phyloP scores from a whole-genome alignment of 805 yeast species.

The Starmerella tilneyi region DNA sequence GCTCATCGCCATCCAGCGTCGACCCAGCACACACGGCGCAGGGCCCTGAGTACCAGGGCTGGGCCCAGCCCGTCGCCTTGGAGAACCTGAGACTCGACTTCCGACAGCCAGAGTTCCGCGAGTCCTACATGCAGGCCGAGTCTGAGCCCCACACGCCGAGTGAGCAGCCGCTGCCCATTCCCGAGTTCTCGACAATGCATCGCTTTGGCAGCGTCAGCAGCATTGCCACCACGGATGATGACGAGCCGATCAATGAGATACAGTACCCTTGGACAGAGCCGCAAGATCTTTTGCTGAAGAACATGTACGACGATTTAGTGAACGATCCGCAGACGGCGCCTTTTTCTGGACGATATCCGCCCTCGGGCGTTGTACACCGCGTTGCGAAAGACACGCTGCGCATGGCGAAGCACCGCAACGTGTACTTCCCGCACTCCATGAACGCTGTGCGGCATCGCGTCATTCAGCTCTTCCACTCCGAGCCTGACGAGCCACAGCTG shows the following conservation, averaged over 20 bases:
- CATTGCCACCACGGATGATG: conserved; percentile 28
- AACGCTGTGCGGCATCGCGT: conserved; percentile 30
- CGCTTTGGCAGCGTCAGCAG: conserved; percentile 28
- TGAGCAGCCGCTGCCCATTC: conserved; percentile 19
- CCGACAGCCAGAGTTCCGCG: conserved; percentile 2
- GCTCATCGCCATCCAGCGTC: background rate
- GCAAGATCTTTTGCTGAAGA: conserved; percentile 38
- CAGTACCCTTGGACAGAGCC: conserved; percentile 26
- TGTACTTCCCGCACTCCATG: conserved; percentile 29
- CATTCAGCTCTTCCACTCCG: conserved; percentile 22
- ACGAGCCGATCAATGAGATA: conserved; percentile 19
- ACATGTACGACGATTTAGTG: conserved; percentile 40
- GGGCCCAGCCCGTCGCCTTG: conserved; percentile 5
- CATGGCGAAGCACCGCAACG: conserved; percentile 25
- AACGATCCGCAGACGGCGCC: conserved; percentile 58
- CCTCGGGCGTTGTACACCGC: conserved; percentile 52
- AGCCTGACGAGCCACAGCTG: conserved; percentile 5
- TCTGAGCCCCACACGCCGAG: conserved; percentile 26
- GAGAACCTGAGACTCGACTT: conserved; percentile 5
- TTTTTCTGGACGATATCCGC: conserved; percentile 54
- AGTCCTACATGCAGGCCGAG: background rate
- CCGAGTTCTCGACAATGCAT: conserved; percentile 15
- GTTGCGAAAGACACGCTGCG: conserved; percentile 48
- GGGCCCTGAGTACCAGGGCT: conserved; percentile 5
- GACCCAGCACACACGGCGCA: too few relatives aligned